Percentiles rank a stretch among this genome's conserved stretches.
These are phyloP conservation scores for Flagelloscypha sp. DNA, from an alignment of 768 basidiomycete species.

Conservation along the genomic window DNA sequence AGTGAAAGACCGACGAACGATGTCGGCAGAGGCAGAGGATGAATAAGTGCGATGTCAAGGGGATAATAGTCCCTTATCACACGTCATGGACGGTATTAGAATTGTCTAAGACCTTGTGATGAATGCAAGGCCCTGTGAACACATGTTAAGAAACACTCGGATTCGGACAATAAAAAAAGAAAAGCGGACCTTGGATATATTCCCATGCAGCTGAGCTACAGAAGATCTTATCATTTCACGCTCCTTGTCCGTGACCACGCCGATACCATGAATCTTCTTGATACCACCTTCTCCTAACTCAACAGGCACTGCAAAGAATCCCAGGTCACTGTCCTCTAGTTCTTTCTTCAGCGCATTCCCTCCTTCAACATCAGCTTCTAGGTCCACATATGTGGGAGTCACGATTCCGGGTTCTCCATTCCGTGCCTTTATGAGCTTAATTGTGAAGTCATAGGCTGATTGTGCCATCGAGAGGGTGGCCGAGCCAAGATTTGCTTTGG, in stretches of 20 bases:
- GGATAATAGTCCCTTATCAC: no score
- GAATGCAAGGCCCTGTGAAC: no score
- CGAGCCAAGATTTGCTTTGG: slow-evolving; percentile 78
- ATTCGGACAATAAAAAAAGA: no score
- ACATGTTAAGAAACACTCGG: no score
- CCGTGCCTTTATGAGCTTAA: slow-evolving; percentile 51
- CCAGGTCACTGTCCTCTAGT: slow-evolving; percentile 42
- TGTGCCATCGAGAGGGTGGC: slow-evolving; percentile 70
- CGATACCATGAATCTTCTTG: slow-evolving; percentile 39
- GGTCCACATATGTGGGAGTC: slow-evolving; percentile 57
- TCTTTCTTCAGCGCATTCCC: slow-evolving; percentile 46
- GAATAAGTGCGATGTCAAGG: no score
- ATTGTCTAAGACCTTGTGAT: no score
- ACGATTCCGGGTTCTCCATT: slow-evolving; percentile 57
- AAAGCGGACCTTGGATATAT: no score
- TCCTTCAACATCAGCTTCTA: slow-evolving; percentile 41
- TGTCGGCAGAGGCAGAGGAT: no score
- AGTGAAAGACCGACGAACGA: no score
- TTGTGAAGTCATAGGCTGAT: slow-evolving; percentile 60
- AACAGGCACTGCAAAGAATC: slow-evolving; percentile 62
- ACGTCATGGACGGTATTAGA: no score
- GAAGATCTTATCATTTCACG: no score
- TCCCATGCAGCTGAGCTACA: no score
- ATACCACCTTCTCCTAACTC: slow-evolving; percentile 57
- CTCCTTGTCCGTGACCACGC: slow-evolving; percentile 49